Evolutionary conservation across 1,284 basidiomycete genomes (phyloP), one percentile per base, ranked within the genome.

Genomic region (Leccinum fallax): DNA sequence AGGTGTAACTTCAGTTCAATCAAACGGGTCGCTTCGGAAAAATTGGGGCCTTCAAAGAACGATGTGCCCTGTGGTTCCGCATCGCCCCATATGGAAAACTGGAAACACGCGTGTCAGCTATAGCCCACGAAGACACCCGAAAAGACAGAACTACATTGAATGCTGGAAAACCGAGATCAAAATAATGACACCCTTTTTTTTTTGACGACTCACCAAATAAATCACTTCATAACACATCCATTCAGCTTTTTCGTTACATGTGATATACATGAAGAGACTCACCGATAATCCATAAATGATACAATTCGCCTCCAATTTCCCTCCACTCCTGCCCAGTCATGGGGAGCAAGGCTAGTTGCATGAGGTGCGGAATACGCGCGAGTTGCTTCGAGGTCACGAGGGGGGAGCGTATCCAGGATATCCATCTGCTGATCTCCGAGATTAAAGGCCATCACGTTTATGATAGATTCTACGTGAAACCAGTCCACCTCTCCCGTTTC

Each of bases 201-300:
- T 46, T 51, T 28, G 9, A 61, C 6, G 51, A 77, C 83, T 69
- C 66, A 85, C 85, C 77, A 64, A 82, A 83, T n/a, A 88, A 70
- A 71, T 87, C 85, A 34, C 85, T 86, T 64, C 43, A 62, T 13
- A 16, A 43, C 6, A 46, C 5, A 11, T 13, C 32, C 24, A 30
- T 32, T 62, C 30, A 65, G 55, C n/a, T 15, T 28, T 26, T 51
- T n/a, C 19, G 15, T 51, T 53, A 19, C n/a, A 13, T 48, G 13
- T 26, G 34, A 26, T 5, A 21, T 51, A 16, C 28, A 26, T 5
- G 58, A 36, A 57, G 64, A 53, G 10, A 61, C 82, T 53, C 65
- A 88, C 88, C 86, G 81, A 73, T 89, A 88, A 74, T 90, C 89
- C 86, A 90, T 87, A 66, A 89, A 90, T 61, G 83, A 89, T 15